phyloP scores from a whole-genome alignment of 345 rosid genomes.

The Euphorbia pulcherrima region DNA sequence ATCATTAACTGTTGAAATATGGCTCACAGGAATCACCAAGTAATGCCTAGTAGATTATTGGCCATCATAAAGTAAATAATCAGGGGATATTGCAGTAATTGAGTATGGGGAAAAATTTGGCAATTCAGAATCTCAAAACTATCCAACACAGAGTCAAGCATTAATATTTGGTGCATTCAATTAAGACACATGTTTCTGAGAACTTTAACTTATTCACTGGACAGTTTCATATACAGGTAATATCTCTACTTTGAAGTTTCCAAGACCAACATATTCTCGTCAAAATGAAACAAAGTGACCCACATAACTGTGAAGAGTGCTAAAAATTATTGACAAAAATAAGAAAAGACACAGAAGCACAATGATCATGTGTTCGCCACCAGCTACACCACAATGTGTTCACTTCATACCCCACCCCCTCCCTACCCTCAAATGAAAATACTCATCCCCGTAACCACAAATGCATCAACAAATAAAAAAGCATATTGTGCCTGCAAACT shows the following conservation, averaged over 20 bases:
- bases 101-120: neutral
- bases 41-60: slow-evolving; percentile 56
- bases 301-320: neutral
- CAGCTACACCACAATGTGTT: neutral
- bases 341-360: neutral
- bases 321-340: neutral
- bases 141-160: neutral
- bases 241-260: neutral
- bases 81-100: neutral
- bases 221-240: neutral
- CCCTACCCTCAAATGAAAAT: neutral
- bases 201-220: neutral
- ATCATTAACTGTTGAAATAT: slow-evolving; percentile 65
- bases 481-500: neutral
- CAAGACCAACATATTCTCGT: neutral
- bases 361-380: neutral
- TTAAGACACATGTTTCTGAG: neutral
- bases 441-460: neutral
- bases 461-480: neutral
- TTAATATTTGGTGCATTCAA: neutral
- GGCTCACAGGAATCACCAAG: slow-evolving; percentile 72
- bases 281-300: neutral
- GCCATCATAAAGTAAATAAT: neutral
- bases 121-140: neutral
- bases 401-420: neutral